Conservation (phyloP, 495 filamentous ascomycete genomes). For the Talaromyces borbonicus region DNA sequence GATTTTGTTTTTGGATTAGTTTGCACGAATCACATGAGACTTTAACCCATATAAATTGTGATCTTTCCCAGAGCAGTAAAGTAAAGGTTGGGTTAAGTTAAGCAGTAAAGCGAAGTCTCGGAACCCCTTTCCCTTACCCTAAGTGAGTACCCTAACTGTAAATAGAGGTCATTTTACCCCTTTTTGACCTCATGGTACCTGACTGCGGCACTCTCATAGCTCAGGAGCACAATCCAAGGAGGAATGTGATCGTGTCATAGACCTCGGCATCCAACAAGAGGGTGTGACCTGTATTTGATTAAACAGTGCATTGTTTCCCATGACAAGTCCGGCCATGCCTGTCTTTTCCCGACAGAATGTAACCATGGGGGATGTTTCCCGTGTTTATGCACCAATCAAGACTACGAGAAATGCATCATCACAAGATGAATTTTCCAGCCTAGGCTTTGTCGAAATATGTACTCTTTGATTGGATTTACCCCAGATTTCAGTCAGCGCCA, state of each 20-base stretch:
- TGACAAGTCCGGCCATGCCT: no score
- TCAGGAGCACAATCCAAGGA: no score
- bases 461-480: background rate
- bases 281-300: no score
- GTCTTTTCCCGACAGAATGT: no score
- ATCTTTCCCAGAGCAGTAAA: background rate
- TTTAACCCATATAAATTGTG: background rate
- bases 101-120: background rate
- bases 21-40: background rate
- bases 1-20: background rate
- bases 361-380: background rate
- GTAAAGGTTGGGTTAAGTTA: no score
- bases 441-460: background rate
- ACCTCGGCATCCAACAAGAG: background rate
- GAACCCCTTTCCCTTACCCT: background rate
- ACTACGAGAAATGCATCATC: background rate
- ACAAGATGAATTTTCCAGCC: background rate
- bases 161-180: no score
- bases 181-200: no score
- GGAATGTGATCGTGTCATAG: background rate
- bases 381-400: background rate
- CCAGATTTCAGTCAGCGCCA: constrained; percentile 3
- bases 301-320: no score
- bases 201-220: no score
- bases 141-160: no score